A percentile compares a stretch with the other conserved stretches of the same genome.
Evolutionary conservation across 257 asterid genomes (phyloP).

Genomic region (Solanum bukasovii): DNA sequence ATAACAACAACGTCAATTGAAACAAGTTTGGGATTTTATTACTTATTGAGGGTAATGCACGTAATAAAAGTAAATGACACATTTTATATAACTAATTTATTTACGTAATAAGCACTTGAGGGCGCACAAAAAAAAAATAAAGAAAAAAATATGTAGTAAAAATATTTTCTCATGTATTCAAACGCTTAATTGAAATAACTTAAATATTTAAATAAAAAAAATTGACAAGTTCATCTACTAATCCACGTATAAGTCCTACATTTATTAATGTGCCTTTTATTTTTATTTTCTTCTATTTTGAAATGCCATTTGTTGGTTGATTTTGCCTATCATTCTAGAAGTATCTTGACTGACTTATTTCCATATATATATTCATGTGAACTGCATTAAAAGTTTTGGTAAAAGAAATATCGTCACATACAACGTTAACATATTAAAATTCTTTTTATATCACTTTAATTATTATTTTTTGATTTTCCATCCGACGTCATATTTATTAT

Average conservation of each 20-base stretch:
- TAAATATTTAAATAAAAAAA: accelerated
- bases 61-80: too few species aligned
- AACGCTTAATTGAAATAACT: neutral
- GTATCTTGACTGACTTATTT: neutral
- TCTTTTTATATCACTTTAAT: neutral
- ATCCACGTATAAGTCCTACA: neutral
- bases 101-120: neutral
- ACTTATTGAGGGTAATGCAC: too few species aligned
- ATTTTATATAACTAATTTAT: too few species aligned
- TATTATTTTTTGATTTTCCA: neutral
- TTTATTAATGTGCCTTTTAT: neutral
- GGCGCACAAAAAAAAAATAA: accelerated
- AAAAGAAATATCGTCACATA: neutral
- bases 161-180: neutral
- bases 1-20: too few species aligned
- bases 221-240: neutral
- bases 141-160: too few species aligned
- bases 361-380: neutral
- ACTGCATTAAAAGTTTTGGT: neutral
- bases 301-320: neutral
- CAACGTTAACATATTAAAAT: neutral
- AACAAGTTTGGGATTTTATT: neutral
- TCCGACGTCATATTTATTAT: neutral
- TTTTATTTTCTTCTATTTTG: neutral
- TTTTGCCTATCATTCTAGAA: neutral